Evolutionary conservation across 2,329 filamentous ascomycete species (phyloP).

Genomic region (Fusarium bactridioides): DNA sequence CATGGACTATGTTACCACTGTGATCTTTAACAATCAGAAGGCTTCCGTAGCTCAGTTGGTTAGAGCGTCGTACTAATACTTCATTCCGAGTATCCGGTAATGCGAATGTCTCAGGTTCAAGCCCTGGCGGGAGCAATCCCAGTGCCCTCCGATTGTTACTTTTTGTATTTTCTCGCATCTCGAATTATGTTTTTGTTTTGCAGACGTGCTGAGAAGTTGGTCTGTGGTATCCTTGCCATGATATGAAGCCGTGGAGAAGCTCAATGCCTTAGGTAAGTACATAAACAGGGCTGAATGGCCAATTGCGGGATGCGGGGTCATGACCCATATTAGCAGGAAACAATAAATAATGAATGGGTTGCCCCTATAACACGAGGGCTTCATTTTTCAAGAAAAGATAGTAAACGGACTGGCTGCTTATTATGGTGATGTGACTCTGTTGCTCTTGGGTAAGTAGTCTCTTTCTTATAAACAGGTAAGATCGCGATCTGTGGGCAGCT

Average conservation of each 20-base stretch:
- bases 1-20: fast-evolving
- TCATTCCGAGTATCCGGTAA: slow-evolving; percentile 35
- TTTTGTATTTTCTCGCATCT: slow-evolving; percentile 5
- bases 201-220: not conserved
- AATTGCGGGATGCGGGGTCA: not conserved
- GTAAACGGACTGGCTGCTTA: not conserved
- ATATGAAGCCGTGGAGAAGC: slow-evolving; percentile 14
- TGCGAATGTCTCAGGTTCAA: slow-evolving; percentile 47
- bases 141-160: slow-evolving; percentile 26
- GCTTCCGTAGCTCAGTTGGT: slow-evolving; percentile 47
- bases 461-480: not conserved
- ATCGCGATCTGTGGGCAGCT: slow-evolving; percentile 30
- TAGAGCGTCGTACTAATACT: slow-evolving; percentile 47
- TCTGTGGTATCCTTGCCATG: not conserved
- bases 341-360: not conserved
- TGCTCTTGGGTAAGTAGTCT: not conserved
- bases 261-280: slow-evolving; percentile 5
- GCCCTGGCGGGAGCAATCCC: slow-evolving; percentile 44
- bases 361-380: not conserved
- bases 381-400: slow-evolving; percentile 8
- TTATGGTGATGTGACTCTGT: not conserved
- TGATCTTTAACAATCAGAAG: slow-evolving; percentile 15
- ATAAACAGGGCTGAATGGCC: slow-evolving; percentile 13
- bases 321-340: not conserved
- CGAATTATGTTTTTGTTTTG: not conserved